Conservation (phyloP, 352 stramenopile species). For the Lagenidium sp. region DNA sequence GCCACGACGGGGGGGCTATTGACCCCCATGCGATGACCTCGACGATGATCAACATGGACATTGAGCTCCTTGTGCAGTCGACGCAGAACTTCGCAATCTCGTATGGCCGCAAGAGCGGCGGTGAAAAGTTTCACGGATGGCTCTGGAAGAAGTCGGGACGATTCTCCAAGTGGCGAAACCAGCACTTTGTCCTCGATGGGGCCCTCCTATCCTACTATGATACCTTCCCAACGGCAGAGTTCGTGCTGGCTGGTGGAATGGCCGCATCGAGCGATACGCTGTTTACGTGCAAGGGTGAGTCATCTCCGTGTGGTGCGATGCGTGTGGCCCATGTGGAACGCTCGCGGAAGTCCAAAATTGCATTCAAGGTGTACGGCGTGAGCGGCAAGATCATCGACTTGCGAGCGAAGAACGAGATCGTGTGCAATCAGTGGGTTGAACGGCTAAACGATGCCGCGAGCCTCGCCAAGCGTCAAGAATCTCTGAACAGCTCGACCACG, state of each 20-base stretch:
- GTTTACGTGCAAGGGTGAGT: conserved; percentile 68
- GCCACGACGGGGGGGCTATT: background rate
- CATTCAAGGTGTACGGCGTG: conserved; percentile 76
- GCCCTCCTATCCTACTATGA: conserved; percentile 77
- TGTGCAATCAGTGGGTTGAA: conserved; percentile 69
- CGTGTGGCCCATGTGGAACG: conserved; percentile 73
- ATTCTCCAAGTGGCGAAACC: conserved; percentile 77
- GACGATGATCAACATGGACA: conserved; percentile 74
- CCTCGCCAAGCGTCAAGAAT: conserved; percentile 69
- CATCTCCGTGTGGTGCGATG: conserved; percentile 49
- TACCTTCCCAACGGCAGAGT: conserved; percentile 74
- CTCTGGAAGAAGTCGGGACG: conserved; percentile 76
- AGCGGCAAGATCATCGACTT: conserved; percentile 81
- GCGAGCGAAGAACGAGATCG: conserved; percentile 64
- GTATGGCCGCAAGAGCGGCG: conserved; percentile 44
- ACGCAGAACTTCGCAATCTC: conserved; percentile 68
- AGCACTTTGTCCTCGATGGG: conserved; percentile 79
- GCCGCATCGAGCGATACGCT: conserved; percentile 50
- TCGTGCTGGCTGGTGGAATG: conserved; percentile 47
- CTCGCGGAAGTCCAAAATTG: conserved; percentile 66
- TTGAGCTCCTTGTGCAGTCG: conserved; percentile 77
- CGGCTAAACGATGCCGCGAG: conserved; percentile 56
- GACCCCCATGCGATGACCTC: too few relatives aligned
- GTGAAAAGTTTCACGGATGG: conserved; percentile 77
- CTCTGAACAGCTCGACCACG: conserved; percentile 59